phyloP scores from a whole-genome alignment of 192 early-diverging fungal genomes.

The Umbelopsis sp. region DNA sequence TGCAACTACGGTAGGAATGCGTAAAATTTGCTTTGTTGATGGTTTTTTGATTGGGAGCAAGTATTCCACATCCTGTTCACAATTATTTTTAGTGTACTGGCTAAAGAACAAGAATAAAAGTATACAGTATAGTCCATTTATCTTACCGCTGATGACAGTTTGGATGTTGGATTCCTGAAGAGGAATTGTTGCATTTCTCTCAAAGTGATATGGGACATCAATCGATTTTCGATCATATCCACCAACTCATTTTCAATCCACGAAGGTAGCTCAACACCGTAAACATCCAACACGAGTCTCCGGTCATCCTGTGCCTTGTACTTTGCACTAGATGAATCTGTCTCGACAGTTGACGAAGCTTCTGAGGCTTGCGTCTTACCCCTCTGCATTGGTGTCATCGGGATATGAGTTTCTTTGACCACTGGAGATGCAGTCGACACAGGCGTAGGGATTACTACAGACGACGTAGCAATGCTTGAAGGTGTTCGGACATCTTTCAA shows the following conservation, averaged over 20 bases:
- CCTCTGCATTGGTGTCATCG: neutral
- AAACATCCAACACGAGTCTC: conserved; percentile 67
- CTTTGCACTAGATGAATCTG: neutral
- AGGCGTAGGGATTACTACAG: neutral
- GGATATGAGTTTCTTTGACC: neutral
- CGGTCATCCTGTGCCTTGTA: conserved; percentile 33
- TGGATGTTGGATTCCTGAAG: conserved; percentile 64
- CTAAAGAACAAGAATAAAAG: neutral
- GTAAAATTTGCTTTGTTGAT: conserved; percentile 43
- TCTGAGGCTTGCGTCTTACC: neutral
- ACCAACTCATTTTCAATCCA: conserved; percentile 63
- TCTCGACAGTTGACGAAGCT: neutral
- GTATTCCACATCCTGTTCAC: conserved; percentile 70
- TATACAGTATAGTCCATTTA: neutral
- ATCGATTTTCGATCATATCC: conserved; percentile 60
- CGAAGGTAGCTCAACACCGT: conserved; percentile 54
- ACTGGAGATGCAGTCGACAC: neutral
- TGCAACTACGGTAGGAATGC: conserved; percentile 54
- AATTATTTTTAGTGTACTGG: no score
- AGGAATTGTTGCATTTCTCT: conserved; percentile 62
- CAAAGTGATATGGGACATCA: conserved; percentile 62
- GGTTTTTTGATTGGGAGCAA: conserved; percentile 60
- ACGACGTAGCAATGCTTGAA: neutral
- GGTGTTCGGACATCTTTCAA: neutral
- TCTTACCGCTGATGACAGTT: conserved; percentile 63